These are phyloP conservation scores for Entelexis paramagnoliae DNA, from an alignment of 1,139 yeast species.

Conservation along the genomic window DNA sequence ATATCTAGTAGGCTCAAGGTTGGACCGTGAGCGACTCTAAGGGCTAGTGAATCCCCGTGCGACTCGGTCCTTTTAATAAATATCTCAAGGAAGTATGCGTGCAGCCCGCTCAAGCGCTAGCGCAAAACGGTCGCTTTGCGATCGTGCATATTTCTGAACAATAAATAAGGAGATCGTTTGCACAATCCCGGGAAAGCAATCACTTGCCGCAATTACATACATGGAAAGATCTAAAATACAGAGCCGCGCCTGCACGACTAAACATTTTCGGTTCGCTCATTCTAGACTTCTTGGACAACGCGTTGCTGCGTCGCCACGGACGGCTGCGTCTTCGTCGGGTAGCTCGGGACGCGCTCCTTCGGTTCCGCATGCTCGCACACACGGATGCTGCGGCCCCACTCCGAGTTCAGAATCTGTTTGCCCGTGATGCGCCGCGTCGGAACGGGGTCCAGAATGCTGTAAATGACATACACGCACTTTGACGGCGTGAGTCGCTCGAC, in stretches of 20 bases:
- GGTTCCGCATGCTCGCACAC: constrained; percentile 59
- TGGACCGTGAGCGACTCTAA: no score
- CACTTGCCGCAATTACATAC: not conserved
- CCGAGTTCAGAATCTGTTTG: constrained; percentile 77
- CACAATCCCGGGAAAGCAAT: no score
- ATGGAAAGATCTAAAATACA: not conserved
- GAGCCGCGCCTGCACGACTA: constrained; percentile 6
- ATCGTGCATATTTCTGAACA: no score
- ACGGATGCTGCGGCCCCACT: constrained; percentile 86
- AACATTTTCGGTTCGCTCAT: not conserved
- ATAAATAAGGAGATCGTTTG: no score
- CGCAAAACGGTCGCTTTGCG: no score
- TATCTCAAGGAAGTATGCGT: no score
- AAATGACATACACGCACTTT: constrained; percentile 81
- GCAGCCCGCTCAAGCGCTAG: no score
- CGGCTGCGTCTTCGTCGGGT: not conserved
- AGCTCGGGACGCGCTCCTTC: not conserved
- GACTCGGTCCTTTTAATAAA: no score
- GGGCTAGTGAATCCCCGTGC: no score
- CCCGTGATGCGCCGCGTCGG: constrained; percentile 80
- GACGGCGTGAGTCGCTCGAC: constrained; percentile 70
- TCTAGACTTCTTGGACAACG: not conserved
- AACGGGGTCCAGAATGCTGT: constrained; percentile 82
- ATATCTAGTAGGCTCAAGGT: no score
- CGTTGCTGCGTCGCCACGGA: constrained; percentile 1